Evolutionary conservation across 2,329 filamentous ascomycete genomes (phyloP).

Genomic region (Cadophora luteo-olivacea): DNA sequence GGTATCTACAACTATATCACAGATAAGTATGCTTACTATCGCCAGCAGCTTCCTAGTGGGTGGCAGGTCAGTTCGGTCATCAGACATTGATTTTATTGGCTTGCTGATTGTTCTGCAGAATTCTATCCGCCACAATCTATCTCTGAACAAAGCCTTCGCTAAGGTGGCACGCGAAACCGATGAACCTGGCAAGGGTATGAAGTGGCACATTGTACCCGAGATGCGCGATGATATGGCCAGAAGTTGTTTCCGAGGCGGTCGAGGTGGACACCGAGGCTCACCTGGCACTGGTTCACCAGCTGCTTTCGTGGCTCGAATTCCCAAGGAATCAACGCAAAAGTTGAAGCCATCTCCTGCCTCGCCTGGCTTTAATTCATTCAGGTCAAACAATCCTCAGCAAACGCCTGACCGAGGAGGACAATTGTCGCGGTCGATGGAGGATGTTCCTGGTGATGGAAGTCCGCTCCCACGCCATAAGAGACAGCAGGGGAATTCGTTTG

Average conservation of each 20-base stretch:
- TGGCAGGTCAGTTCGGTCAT: constrained; percentile 76
- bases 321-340: constrained; percentile 62
- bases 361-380: constrained; percentile 59
- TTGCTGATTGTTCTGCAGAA: constrained; percentile 60
- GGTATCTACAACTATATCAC: constrained; percentile 96
- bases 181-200: constrained; percentile 98
- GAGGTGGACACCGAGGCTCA: constrained; percentile 69
- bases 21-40: constrained; percentile 90
- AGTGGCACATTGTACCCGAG: constrained; percentile 92
- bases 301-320: constrained; percentile 38
- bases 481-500: constrained; percentile 52
- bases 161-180: constrained; percentile 93
- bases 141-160: constrained; percentile 91
- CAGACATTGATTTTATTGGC: background rate
- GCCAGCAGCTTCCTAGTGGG: constrained; percentile 74
- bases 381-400: constrained; percentile 53
- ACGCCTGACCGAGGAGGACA: constrained; percentile 62
- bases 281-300: constrained; percentile 65
- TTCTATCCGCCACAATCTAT: constrained; percentile 95
- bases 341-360: constrained; percentile 62
- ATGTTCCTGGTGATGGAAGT: constrained; percentile 58
- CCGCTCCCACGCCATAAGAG: constrained; percentile 64
- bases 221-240: constrained; percentile 84
- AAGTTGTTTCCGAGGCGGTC: constrained; percentile 58
- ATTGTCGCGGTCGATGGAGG: constrained; percentile 37